Base-by-base conservation (phyloP, 371 early-diverging fungal genomes). In the Apophysomyces trapeziformis region DNA sequence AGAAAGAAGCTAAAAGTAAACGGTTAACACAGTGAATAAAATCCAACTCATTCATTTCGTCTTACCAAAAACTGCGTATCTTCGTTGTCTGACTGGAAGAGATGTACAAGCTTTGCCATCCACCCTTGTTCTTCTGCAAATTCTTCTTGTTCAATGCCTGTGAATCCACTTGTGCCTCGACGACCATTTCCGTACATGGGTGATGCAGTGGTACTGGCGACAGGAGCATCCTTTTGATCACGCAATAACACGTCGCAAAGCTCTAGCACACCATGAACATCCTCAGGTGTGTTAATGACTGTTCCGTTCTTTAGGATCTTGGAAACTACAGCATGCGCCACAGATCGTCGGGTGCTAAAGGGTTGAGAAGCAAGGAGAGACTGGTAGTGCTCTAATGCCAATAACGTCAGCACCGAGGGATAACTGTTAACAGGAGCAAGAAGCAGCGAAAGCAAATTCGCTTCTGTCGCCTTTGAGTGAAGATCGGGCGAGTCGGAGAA, bases 31-130 rank as follows among this genome's bases (percentile, higher is more conserved):
- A 61, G 32, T 26, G 32, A 2, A 26, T 26, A 26, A 26, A 26
- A 12, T 21, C 36, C 3, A 41, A 21, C 38, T 14, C 46, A n/a
- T 18, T 57, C 8, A 12, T 12, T 6, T 4, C 5, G 4, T 36
- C 72, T 72, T 76, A 87, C 89, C 74, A 87, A 71, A 65, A 94
- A 90, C 65, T 95, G 94, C 1, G 85, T 82, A 57, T 89, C 89
- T 7, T 87, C 86, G 60, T 91, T 88, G 5, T 85, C 88, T 16
- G 87, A 85, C 64, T 78, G 84, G 59, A 97, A 82, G 60, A 95
- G 71, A 68, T 95, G 93, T 41, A 96, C 88, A 64, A 96, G 76
- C 65, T 92, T 89, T 1, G 95, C 97, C 50, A 96, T 71, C 79
- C 90, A 83, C 1, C 89, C 90, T 68, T 95, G 93, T 72, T 96